Evolutionary conservation across 2,329 filamentous ascomycete species (phyloP), one percentile per base, ranked within the genome.

Genomic region (Fusarium chuoi): DNA sequence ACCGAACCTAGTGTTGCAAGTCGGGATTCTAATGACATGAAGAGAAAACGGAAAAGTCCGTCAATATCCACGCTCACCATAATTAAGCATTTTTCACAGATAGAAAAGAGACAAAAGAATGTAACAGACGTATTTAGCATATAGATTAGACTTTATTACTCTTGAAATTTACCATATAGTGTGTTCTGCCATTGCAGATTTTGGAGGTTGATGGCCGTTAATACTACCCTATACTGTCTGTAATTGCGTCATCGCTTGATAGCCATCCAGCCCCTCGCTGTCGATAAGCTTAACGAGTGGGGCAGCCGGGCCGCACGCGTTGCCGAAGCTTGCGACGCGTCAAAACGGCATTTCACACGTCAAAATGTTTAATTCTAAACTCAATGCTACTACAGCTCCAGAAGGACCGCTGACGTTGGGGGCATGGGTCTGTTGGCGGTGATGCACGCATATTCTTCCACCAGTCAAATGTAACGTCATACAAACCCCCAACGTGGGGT

Each of bases 401-500:
- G 24, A 11, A 10, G 14, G 9, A 51, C 13, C 4, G 8, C 9
- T 17, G 18, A 20, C 7, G 20, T 74, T 74, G 71, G 71, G 71
- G 71, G 71, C 8, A 54, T 3, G 6, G 6, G 8, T 8, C 13
- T 22, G 33, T 30, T 55, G 57, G 38, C 20, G 26, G 28, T 36
- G 20, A 36, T 30, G 38, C 35, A 14, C 20, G 7, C 3, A 6
- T 38, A 62, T 68, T 74, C 26, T 73, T 72, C 71, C 71, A 74
- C 71, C 71, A 74, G 62, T 74, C 26, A 68, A n/a, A 68, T 74
- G 45, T 48, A 28, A 52, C 42, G n/a, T 68, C n/a, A 61, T 44
- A 38, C 18, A 52, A 65, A 64, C 55, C 71, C 71, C 71, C 71
- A 73, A 74, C 71, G 62, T 74, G 71, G 71, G 71, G 71, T 52